A percentile compares a stretch with the other conserved stretches of the same genome.
phyloP scores from a whole-genome alignment of 768 basidiomycete genomes.

The Russula emetica region DNA sequence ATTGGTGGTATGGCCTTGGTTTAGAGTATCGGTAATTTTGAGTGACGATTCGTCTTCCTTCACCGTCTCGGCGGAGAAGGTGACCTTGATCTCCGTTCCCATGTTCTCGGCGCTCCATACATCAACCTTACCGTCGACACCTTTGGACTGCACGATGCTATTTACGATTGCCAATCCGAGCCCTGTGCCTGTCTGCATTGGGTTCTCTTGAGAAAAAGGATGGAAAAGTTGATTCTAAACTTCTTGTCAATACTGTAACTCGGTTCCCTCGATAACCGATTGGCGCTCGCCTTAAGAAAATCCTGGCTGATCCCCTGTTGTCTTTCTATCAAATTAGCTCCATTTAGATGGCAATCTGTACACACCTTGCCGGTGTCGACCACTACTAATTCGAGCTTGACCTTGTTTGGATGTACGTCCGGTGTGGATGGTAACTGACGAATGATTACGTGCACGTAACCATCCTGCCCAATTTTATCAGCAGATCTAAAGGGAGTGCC shows the following conservation, averaged over 20 bases:
- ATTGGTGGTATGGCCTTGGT: slow-evolving; percentile 32
- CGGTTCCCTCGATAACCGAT: not conserved
- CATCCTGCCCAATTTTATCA: slow-evolving; percentile 47
- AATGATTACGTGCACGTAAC: slow-evolving; percentile 81
- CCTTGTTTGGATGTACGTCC: slow-evolving; percentile 51
- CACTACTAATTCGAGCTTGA: slow-evolving; percentile 79
- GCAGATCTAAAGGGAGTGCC: not conserved
- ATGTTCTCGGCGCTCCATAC: slow-evolving; percentile 88
- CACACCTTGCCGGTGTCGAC: slow-evolving; percentile 84
- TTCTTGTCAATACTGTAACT: not conserved
- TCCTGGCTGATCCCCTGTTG: slow-evolving; percentile 82
- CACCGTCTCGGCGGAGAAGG: slow-evolving; percentile 65
- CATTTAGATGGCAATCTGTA: not conserved
- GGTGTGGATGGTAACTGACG: slow-evolving; percentile 62
- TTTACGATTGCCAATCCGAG: slow-evolving; percentile 94
- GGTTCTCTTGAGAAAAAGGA: slow-evolving; percentile 96
- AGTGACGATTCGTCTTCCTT: slow-evolving; percentile 38
- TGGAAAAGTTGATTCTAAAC: slow-evolving; percentile 90
- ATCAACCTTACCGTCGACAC: slow-evolving; percentile 86
- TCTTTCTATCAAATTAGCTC: not conserved
- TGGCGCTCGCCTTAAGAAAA: slow-evolving; percentile 70
- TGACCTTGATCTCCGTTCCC: slow-evolving; percentile 89
- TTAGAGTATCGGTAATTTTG: slow-evolving; percentile 30
- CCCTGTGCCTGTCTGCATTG: slow-evolving; percentile 87
- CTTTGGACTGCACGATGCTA: slow-evolving; percentile 82